phyloP scores from a whole-genome alignment of 2,329 filamentous ascomycete genomes.

The Talaromyces sp. region DNA sequence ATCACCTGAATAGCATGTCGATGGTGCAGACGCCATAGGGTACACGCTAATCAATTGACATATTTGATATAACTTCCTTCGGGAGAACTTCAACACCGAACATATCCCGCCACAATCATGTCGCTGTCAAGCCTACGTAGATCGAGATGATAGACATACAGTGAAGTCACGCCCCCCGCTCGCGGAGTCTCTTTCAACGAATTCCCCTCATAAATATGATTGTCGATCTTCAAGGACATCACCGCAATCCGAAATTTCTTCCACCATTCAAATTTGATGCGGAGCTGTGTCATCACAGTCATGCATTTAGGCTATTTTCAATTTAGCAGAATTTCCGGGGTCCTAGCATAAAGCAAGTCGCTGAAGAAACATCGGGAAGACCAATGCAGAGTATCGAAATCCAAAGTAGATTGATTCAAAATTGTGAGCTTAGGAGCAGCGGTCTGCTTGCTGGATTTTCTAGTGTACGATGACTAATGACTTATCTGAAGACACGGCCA shows the following conservation, averaged over 20 bases:
- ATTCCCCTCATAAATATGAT: too few relatives aligned
- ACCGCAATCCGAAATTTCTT: background rate
- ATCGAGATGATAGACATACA: background rate
- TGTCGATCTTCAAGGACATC: background rate
- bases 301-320: constrained; percentile 1
- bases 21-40: too few relatives aligned
- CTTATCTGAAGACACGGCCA: background rate
- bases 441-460: background rate
- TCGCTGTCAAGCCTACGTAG: background rate
- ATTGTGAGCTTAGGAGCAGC: background rate
- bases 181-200: background rate
- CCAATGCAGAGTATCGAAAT: background rate
- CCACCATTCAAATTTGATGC: background rate
- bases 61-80: background rate
- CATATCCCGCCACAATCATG: background rate
- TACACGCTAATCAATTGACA: background rate
- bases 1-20: too few relatives aligned
- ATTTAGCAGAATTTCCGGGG: background rate
- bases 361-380: too few relatives aligned
- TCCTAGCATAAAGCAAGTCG: background rate
- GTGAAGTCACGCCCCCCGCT: background rate
- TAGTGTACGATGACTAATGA: background rate
- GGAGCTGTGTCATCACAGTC: background rate
- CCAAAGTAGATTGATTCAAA: too few relatives aligned
- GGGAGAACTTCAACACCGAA: background rate